Evolutionary conservation across 2,329 filamentous ascomycete genomes (phyloP).

Genomic region (Xylaria arbuscula): DNA sequence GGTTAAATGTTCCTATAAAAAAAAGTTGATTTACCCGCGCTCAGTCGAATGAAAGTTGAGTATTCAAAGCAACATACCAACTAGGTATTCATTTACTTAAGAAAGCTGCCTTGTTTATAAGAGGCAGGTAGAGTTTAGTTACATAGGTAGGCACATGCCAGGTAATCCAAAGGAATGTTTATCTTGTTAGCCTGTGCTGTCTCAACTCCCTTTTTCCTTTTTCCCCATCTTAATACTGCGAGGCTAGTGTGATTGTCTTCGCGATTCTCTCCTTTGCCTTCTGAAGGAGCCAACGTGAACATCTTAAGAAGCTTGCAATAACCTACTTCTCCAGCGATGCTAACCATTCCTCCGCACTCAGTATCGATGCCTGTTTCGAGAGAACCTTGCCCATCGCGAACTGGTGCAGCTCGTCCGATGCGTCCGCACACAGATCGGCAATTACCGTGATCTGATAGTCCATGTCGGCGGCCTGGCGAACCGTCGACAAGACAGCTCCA

Average conservation of each 20-base stretch:
- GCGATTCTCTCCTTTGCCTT: no score
- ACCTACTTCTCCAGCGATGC: conserved; percentile 18
- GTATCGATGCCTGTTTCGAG: conserved; percentile 45
- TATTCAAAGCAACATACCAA: not conserved
- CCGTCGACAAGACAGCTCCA: conserved; percentile 53
- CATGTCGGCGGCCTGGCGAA: conserved; percentile 51
- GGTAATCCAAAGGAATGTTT: not conserved
- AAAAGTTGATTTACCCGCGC: not conserved
- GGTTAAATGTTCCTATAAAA: not conserved
- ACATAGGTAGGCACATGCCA: not conserved
- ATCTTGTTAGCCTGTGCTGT: not conserved
- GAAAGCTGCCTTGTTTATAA: not conserved
- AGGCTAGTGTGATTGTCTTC: no score
- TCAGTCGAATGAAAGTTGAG: not conserved
- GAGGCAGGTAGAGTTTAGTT: not conserved
- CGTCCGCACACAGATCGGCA: conserved; percentile 52
- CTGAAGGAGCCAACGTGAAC: no score
- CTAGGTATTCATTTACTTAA: not conserved
- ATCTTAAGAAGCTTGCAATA: no score
- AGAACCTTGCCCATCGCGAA: conserved; percentile 52
- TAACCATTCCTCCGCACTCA: conserved; percentile 49
- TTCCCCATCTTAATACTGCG: no score
- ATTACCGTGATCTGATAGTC: conserved; percentile 52
- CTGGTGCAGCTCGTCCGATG: conserved; percentile 49
- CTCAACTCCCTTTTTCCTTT: not conserved